Conservation (phyloP, 805 yeast species). For the Metschnikowia colocasiae region DNA sequence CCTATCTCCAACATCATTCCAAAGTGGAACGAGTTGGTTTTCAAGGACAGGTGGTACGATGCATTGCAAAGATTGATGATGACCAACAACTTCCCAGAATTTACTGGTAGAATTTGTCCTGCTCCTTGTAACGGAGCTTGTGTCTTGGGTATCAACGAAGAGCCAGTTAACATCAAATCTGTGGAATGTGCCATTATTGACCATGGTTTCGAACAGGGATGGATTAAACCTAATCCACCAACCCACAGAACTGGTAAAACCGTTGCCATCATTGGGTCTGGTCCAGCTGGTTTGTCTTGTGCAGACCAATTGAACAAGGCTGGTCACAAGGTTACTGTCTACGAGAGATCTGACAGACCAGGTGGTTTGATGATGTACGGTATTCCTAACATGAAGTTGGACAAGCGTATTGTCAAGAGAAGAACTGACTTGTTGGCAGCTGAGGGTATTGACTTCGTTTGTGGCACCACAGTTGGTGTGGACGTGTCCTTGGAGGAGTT, state of each 20-base stretch:
- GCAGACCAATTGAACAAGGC: slow-evolving; percentile 97
- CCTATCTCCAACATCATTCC: slow-evolving; percentile 97
- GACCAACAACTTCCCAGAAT: slow-evolving; percentile 98
- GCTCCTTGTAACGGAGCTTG: slow-evolving; percentile 98
- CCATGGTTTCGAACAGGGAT: slow-evolving; percentile 92
- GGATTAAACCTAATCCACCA: slow-evolving; percentile 89
- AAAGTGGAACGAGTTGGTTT: slow-evolving; percentile 95
- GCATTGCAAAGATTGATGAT: slow-evolving; percentile 87
- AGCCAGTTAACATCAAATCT: slow-evolving; percentile 94
- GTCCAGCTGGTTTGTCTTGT: slow-evolving; percentile 94
- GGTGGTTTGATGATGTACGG: slow-evolving; percentile 99
- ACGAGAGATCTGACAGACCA: slow-evolving; percentile 90
- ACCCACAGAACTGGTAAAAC: slow-evolving; percentile 74
- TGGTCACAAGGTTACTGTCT: slow-evolving; percentile 88
- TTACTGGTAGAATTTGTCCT: slow-evolving; percentile 97
- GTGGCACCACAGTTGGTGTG: slow-evolving; percentile 79
- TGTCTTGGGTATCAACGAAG: slow-evolving; percentile 87
- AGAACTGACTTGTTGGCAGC: slow-evolving; percentile 87
- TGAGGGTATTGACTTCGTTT: slow-evolving; percentile 80
- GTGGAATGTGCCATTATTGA: slow-evolving; percentile 96
- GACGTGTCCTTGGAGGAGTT: slow-evolving; percentile 71
- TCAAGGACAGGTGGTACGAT: slow-evolving; percentile 90
- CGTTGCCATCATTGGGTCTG: slow-evolving; percentile 90
- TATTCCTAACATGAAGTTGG: slow-evolving; percentile 98
- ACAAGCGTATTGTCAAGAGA: slow-evolving; percentile 86